Conservation (phyloP, 148 eudicot genomes). For the Rhododendron vialii region DNA sequence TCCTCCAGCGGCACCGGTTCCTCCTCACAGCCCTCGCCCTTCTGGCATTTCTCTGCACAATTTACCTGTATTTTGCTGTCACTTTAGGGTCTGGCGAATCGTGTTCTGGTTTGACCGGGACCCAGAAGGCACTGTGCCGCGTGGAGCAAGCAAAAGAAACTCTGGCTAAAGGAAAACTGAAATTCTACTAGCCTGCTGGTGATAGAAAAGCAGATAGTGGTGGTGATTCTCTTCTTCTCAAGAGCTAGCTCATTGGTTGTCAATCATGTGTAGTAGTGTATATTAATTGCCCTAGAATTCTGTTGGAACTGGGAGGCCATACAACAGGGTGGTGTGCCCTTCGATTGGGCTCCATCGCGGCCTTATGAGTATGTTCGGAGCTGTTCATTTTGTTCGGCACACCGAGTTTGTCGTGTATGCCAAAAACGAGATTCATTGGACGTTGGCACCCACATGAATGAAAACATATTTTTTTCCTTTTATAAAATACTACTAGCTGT, state of each 20-base stretch:
- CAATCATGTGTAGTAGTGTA: neutral
- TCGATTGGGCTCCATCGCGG: neutral
- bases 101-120: conserved; percentile 58
- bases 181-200: conserved; percentile 29
- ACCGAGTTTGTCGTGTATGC: too few relatives aligned
- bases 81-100: conserved; percentile 52
- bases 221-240: neutral
- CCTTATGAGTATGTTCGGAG: neutral
- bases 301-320: neutral
- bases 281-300: neutral
- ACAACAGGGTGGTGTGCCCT: neutral
- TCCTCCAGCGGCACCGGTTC: conserved; percentile 72
- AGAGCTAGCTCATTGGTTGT: conserved; percentile 5
- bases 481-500: neutral
- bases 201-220: neutral
- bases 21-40: conserved; percentile 79
- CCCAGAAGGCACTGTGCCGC: conserved; percentile 53
- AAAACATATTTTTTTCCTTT: neutral
- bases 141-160: conserved; percentile 41
- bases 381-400: neutral
- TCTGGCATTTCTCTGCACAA: conserved; percentile 64
- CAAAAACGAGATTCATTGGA: neutral
- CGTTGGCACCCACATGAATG: neutral
- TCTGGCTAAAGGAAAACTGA: conserved; percentile 57
- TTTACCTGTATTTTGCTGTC: conserved; percentile 85